Percentiles rank a stretch among this genome's conserved stretches.
phyloP scores from a whole-genome alignment of 306 rosid genomes.

The Pyrus communis region DNA sequence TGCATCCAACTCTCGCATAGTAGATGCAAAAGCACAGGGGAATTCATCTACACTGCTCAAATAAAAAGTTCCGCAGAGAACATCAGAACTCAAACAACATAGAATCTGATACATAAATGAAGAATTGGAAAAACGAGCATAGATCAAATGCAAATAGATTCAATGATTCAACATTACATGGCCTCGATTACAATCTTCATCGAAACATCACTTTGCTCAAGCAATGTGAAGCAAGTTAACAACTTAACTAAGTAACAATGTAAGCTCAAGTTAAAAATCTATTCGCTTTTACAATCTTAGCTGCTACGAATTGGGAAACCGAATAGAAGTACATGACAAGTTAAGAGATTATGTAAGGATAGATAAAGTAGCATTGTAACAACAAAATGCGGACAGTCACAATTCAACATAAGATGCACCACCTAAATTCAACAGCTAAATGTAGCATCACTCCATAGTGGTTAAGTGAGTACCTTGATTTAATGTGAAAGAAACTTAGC shows the following conservation, averaged over 20 bases:
- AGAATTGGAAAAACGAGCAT: background rate
- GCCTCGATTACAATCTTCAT: background rate
- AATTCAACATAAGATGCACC: background rate
- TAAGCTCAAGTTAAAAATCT: background rate
- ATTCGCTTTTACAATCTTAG: background rate
- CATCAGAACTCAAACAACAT: conserved; percentile 14
- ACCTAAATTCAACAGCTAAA: background rate
- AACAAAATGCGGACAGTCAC: background rate
- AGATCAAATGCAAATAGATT: background rate
- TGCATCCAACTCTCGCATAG: conserved; percentile 54
- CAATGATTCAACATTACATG: background rate
- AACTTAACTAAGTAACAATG: background rate
- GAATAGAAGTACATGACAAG: background rate
- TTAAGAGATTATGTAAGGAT: background rate
- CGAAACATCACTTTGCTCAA: background rate
- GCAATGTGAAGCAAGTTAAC: background rate
- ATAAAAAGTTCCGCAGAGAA: conserved; percentile 11
- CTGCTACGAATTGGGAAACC: background rate
- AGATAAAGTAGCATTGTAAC: background rate
- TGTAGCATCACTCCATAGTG: background rate
- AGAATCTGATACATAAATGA: background rate
- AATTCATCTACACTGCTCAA: conserved; percentile 64
- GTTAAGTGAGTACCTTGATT: conserved; percentile 55
- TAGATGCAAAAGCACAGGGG: conserved; percentile 46
- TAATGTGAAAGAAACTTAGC: conserved; percentile 64